A percentile compares a stretch with the other conserved stretches of the same genome.
These are phyloP conservation scores for Cryptococcus sp. DNA, from an alignment of 1,284 basidiomycete species.

Conservation along the genomic window DNA sequence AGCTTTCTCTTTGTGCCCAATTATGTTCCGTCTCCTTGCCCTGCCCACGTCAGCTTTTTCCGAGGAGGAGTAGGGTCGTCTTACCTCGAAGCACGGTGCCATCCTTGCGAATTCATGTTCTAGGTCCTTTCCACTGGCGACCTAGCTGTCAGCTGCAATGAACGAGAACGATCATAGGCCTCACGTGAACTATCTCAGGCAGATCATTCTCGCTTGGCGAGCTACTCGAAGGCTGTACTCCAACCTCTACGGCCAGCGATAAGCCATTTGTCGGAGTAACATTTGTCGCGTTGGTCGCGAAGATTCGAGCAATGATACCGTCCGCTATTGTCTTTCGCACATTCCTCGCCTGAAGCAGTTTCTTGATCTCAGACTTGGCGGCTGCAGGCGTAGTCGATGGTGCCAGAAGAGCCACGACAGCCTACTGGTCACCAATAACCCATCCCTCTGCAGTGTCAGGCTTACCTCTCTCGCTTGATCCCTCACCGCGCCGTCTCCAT, in stretches of 20 bases:
- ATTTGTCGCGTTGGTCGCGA: conserved; percentile 21
- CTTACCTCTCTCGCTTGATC: conserved; percentile 62
- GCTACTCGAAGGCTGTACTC: no score
- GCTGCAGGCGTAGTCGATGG: conserved; percentile 72
- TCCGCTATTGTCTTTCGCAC: conserved; percentile 75
- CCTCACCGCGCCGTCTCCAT: conserved; percentile 82
- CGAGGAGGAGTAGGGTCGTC: conserved; percentile 5
- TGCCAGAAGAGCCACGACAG: conserved; percentile 77
- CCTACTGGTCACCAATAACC: conserved; percentile 46
- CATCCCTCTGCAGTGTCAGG: conserved; percentile 4
- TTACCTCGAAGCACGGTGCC: conserved; percentile 71
- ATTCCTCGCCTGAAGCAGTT: conserved; percentile 74
- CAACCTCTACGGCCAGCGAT: no score
- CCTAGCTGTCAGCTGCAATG: conserved; percentile 48
- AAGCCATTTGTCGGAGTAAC: no score
- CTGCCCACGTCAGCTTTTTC: conserved; percentile 48
- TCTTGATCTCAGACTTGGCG: conserved; percentile 87
- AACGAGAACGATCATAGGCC: background rate
- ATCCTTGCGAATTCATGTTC: conserved; percentile 77
- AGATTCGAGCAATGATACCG: conserved; percentile 46
- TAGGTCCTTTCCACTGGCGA: conserved; percentile 77
- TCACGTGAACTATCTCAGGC: background rate
- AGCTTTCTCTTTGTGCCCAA: conserved; percentile 78
- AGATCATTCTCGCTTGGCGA: no score
- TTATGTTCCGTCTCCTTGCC: conserved; percentile 97